phyloP scores from a whole-genome alignment of 192 early-diverging fungal species.

The Podila verticillata region DNA sequence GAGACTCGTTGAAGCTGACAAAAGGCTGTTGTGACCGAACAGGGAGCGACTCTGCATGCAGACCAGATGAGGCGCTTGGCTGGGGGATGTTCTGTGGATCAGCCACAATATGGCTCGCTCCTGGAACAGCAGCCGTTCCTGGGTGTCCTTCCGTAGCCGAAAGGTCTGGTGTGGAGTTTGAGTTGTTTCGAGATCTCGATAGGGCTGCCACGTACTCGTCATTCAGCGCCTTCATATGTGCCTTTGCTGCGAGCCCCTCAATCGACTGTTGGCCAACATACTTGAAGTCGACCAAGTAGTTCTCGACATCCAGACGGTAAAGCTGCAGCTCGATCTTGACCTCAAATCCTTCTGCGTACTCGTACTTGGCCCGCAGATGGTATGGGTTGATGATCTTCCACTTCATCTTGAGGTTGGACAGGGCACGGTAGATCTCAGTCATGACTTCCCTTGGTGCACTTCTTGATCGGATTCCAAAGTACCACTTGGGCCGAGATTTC shows the following conservation, averaged over 20 bases:
- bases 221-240: slow-evolving; percentile 27
- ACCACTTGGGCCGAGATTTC: slow-evolving; percentile 87
- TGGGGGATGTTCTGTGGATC: slow-evolving; percentile 51
- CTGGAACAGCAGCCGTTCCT: slow-evolving; percentile 52
- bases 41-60: neutral
- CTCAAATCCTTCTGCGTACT: slow-evolving; percentile 58
- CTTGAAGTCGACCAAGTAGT: slow-evolving; percentile 97
- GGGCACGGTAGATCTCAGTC: slow-evolving; percentile 94
- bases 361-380: slow-evolving; percentile 81
- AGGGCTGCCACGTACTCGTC: slow-evolving; percentile 20
- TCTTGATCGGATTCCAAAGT: slow-evolving; percentile 96
- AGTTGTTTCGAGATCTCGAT: slow-evolving; percentile 10
- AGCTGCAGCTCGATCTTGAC: slow-evolving; percentile 97
- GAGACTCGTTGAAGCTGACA: slow-evolving; percentile 18
- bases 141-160: slow-evolving; percentile 46
- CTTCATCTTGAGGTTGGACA: slow-evolving; percentile 89
- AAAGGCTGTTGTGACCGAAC: neutral
- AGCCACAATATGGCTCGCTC: slow-evolving; percentile 51
- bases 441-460: slow-evolving; percentile 95
- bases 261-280: slow-evolving; percentile 64
- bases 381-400: slow-evolving; percentile 94
- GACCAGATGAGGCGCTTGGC: neutral
- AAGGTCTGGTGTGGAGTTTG: slow-evolving; percentile 20
- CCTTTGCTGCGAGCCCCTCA: slow-evolving; percentile 50
- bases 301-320: slow-evolving; percentile 90